These are phyloP conservation scores for Anastatica hierochuntica DNA, from an alignment of 345 rosid species.

Conservation along the genomic window DNA sequence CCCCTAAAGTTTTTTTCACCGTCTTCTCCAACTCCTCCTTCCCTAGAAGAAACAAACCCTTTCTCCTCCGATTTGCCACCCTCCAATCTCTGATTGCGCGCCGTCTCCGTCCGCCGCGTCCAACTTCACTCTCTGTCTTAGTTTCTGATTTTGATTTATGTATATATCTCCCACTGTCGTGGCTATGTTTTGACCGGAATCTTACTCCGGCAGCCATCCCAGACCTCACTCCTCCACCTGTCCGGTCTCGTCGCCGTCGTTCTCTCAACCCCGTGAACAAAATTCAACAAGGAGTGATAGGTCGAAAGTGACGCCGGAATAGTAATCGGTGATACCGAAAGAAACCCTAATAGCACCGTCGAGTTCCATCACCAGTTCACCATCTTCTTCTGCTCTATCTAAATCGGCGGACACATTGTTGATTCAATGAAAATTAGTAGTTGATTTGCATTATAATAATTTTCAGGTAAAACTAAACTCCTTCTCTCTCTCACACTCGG, in stretches of 20 bases:
- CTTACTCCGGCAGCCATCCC: too few species aligned
- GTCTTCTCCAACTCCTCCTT: too few species aligned
- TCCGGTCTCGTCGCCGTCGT: not conserved
- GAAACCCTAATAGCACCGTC: slow-evolving; percentile 5
- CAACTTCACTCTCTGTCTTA: not conserved
- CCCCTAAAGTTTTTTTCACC: too few species aligned
- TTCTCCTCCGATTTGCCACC: not conserved
- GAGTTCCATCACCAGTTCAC: not conserved
- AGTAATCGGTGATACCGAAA: too few species aligned
- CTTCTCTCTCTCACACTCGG: not conserved
- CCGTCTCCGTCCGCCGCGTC: not conserved
- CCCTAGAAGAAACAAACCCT: too few species aligned
- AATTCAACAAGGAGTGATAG: not conserved
- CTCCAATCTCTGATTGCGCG: not conserved
- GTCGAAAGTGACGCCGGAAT: slow-evolving; percentile 4
- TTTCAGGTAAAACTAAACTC: slow-evolving; percentile 8
- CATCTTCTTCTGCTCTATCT: not conserved
- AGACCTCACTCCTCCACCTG: not conserved
- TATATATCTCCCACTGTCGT: not conserved
- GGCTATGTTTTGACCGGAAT: not conserved
- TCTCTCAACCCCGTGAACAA: not conserved
- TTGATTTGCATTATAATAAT: slow-evolving; percentile 4
- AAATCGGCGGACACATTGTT: not conserved
- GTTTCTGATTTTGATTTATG: too few species aligned
- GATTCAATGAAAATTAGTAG: too few species aligned